These are phyloP conservation scores for Urtica urens DNA, from an alignment of 306 rosid species.

Conservation along the genomic window DNA sequence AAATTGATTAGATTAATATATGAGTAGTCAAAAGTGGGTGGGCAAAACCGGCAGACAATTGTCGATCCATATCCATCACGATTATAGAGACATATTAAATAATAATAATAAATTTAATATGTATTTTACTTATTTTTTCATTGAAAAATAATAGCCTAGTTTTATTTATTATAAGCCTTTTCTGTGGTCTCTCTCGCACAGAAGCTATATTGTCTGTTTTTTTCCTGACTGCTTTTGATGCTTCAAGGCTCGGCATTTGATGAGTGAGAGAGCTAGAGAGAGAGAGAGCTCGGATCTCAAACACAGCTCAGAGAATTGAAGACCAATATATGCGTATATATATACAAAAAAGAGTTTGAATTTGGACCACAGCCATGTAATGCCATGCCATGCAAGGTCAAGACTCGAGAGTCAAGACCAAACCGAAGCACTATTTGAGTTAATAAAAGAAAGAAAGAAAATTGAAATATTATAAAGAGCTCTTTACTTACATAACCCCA, in stretches of 20 bases:
- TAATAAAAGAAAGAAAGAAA: background rate
- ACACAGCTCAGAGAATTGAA: conserved; percentile 1
- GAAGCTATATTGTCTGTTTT: conserved; percentile 10
- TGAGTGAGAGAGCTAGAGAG: conserved; percentile 11
- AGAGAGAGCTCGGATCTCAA: conserved; percentile 25
- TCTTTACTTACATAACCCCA: background rate
- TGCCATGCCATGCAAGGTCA: conserved; percentile 14
- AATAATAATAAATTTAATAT: no score
- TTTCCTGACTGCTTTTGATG: conserved; percentile 19
- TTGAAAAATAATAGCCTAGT: background rate
- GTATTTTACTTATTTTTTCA: no score
- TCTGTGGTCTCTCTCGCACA: conserved; percentile 4
- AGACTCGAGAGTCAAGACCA: background rate
- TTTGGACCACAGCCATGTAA: conserved; percentile 22
- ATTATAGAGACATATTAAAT: no score
- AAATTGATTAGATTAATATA: no score
- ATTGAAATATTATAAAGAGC: background rate
- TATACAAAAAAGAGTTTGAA: conserved; percentile 1
- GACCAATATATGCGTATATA: no score
- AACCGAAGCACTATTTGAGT: background rate
- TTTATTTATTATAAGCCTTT: no score
- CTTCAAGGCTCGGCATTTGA: conserved; percentile 4
- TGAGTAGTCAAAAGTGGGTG: no score
- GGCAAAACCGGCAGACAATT: no score
- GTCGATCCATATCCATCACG: no score